Conservation (phyloP, 768 basidiomycete species). For the Russula virescens region DNA sequence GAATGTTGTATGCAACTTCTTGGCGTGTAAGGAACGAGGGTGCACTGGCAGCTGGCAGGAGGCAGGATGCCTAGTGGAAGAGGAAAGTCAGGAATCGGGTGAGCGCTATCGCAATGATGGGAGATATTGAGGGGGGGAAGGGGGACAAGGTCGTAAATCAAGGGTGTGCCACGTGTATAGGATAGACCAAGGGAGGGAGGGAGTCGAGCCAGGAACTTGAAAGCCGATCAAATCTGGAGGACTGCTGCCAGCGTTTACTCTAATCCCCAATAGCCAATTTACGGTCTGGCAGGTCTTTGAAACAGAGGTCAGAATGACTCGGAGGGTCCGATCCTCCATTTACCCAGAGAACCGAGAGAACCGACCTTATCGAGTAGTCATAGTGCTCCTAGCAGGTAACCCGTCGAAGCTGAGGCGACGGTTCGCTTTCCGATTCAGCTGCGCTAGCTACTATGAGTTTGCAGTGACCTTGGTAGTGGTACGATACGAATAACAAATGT, state of each 20-base stretch:
- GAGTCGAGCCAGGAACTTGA: neutral
- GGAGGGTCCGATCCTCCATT: neutral
- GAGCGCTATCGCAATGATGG: conserved; percentile 1
- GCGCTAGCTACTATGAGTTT: neutral
- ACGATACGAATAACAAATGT: neutral
- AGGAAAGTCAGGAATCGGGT: neutral
- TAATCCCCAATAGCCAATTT: conserved; percentile 7
- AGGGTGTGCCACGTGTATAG: conserved; percentile 8
- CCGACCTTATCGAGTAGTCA: neutral
- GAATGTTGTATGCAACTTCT: neutral
- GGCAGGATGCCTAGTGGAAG: neutral
- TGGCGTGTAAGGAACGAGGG: conserved; percentile 15
- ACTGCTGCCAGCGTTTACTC: neutral
- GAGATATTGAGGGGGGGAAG: neutral
- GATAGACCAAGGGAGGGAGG: neutral
- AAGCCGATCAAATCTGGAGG: neutral
- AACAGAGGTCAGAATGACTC: neutral
- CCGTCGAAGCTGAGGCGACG: neutral
- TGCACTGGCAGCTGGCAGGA: neutral
- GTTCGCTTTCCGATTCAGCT: neutral
- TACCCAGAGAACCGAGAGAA: conserved; percentile 1
- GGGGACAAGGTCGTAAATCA: neutral
- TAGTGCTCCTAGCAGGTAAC: neutral
- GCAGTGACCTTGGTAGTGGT: no score
- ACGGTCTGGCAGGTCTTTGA: neutral